A percentile compares a stretch with the other conserved stretches of the same genome.
phyloP scores from a whole-genome alignment of 2,329 filamentous ascomycete species.

The Ceratocystis albifundus region DNA sequence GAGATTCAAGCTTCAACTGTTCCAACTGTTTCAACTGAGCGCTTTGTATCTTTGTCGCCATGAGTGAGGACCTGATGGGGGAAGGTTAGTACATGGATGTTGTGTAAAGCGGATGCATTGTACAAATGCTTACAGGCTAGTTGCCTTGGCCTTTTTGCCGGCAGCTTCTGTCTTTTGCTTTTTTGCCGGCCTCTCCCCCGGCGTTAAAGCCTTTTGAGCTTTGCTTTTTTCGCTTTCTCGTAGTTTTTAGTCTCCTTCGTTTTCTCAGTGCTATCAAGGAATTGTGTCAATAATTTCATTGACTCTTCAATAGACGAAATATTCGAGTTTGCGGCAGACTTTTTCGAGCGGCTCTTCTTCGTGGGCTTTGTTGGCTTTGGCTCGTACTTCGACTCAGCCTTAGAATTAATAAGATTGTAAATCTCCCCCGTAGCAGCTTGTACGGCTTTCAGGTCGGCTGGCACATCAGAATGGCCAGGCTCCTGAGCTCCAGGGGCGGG shows the following conservation, averaged over 20 bases:
- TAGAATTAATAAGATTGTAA: not conserved
- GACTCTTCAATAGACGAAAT: not conserved
- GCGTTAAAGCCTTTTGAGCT: not conserved
- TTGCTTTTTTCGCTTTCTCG: not conserved
- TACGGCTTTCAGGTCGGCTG: not conserved
- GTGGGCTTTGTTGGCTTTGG: not conserved
- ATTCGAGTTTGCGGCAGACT: not conserved
- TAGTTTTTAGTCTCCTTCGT: not conserved
- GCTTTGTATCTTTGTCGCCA: conserved; percentile 16
- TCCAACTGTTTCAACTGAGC: conserved; percentile 16
- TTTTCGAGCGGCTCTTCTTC: not conserved
- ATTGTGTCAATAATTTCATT: conserved; percentile 3
- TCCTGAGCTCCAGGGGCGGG: no score
- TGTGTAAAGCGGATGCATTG: not conserved
- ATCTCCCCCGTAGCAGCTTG: not conserved
- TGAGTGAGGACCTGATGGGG: conserved; percentile 7
- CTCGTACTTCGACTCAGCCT: not conserved
- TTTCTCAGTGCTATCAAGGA: not conserved
- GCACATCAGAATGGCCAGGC: not conserved
- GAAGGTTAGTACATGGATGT: not conserved
- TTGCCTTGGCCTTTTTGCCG: not conserved
- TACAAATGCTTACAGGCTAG: conserved; percentile 12
- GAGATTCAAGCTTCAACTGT: conserved; percentile 6
- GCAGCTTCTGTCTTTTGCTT: conserved; percentile 8
- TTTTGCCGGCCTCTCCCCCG: not conserved